Evolutionary conservation across 108 stramenopile genomes (phyloP).

Genomic region (Hondaea fermentalgiana): DNA sequence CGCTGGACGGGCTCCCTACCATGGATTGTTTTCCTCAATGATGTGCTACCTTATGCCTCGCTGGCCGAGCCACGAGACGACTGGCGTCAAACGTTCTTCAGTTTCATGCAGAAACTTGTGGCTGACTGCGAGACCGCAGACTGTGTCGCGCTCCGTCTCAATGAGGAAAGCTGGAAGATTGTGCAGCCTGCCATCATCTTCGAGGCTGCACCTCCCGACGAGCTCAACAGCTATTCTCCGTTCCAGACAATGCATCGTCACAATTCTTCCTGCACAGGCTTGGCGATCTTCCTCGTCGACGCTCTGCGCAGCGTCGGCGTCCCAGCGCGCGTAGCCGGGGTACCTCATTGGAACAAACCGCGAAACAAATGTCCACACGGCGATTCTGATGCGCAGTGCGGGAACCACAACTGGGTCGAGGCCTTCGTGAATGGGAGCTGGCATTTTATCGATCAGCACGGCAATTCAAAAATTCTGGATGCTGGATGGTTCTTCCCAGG

Average conservation of each 20-base stretch:
- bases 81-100: neutral
- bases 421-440: neutral
- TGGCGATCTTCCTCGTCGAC: neutral
- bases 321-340: neutral
- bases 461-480: neutral
- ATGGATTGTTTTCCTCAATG: neutral
- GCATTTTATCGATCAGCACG: neutral
- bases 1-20: neutral
- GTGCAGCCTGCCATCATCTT: neutral
- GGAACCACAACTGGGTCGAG: constrained; percentile 22
- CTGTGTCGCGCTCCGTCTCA: neutral
- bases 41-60: neutral
- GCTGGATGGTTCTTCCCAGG: neutral
- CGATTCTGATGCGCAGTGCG: neutral
- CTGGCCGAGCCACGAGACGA: neutral
- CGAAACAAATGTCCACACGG: neutral
- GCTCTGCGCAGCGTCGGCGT: neutral
- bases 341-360: neutral
- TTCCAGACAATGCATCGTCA: constrained; percentile 3
- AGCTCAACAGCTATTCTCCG: constrained; percentile 4
- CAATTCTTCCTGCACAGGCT: neutral
- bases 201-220: neutral
- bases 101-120: neutral
- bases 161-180: neutral
- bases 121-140: neutral